phyloP scores from a whole-genome alignment of 2,329 filamentous ascomycete species.

The Aspergillus sp. region DNA sequence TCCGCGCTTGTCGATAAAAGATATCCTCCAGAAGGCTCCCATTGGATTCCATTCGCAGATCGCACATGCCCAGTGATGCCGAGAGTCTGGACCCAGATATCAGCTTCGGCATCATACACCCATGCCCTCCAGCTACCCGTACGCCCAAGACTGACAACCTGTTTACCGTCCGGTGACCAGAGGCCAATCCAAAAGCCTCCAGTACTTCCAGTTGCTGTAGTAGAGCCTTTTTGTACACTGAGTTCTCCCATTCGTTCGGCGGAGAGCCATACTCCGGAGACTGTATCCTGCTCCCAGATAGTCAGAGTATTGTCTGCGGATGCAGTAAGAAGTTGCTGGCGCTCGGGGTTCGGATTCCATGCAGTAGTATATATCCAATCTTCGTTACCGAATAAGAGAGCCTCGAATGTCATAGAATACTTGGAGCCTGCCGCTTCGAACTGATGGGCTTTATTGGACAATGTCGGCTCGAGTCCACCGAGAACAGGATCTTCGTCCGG shows the following conservation, averaged over 20 bases:
- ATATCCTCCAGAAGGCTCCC: conserved; percentile 80
- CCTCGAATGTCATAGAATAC: conserved; percentile 88
- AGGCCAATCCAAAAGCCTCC: conserved; percentile 96
- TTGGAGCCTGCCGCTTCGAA: conserved; percentile 63
- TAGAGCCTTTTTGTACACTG: conserved; percentile 90
- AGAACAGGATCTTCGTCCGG: conserved; percentile 37
- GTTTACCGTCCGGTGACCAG: conserved; percentile 76
- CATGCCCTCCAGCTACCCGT: conserved; percentile 93
- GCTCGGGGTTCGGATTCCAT: conserved; percentile 63
- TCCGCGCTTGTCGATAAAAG: conserved; percentile 86
- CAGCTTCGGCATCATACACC: conserved; percentile 60
- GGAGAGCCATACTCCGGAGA: conserved; percentile 89
- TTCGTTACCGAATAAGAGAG: conserved; percentile 88
- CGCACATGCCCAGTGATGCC: conserved; percentile 82
- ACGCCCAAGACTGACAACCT: conserved; percentile 78
- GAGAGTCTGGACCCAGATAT: conserved; percentile 73
- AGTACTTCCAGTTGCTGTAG: conserved; percentile 91
- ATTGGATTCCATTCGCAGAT: conserved; percentile 77
- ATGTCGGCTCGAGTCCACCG: conserved; percentile 59
- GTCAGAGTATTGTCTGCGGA: conserved; percentile 94
- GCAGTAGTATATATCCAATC: conserved; percentile 94
- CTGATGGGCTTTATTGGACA: conserved; percentile 86
- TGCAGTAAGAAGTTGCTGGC: conserved; percentile 75
- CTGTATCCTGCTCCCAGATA: conserved; percentile 83
- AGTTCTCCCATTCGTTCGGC: conserved; percentile 86